These are phyloP conservation scores for Tuber brumale DNA, from an alignment of 495 filamentous ascomycete species.

Conservation along the genomic window DNA sequence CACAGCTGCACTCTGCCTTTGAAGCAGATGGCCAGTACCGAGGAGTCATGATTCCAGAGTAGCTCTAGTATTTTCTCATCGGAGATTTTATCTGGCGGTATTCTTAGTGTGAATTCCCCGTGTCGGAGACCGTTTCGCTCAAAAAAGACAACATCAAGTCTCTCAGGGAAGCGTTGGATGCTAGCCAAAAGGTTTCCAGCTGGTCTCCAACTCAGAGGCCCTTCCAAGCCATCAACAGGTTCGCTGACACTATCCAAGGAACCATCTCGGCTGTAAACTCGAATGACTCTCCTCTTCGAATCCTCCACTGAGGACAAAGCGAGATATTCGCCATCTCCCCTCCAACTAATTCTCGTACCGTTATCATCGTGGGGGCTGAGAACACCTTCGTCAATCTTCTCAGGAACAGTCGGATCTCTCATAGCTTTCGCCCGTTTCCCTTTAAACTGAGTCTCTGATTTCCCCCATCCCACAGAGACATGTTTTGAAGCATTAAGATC, in stretches of 20 bases:
- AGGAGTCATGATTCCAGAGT: constrained; percentile 86
- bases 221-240: constrained; percentile 82
- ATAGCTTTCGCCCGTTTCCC: constrained; percentile 85
- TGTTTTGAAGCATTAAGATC: constrained; percentile 86
- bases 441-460: constrained; percentile 95
- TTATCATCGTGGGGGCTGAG: constrained; percentile 65
- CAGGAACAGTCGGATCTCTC: constrained; percentile 87
- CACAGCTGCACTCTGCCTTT: constrained; percentile 78
- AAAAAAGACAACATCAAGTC: constrained; percentile 85
- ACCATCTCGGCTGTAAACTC: constrained; percentile 86
- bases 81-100: constrained; percentile 53
- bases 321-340: constrained; percentile 87
- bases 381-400: constrained; percentile 78
- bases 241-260: constrained; percentile 85
- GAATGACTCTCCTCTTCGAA: constrained; percentile 63
- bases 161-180: constrained; percentile 63
- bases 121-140: constrained; percentile 92
- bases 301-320: constrained; percentile 72
- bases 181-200: constrained; percentile 81
- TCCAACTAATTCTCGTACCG: constrained; percentile 72
- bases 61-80: constrained; percentile 57
- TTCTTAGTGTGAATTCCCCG: constrained; percentile 75
- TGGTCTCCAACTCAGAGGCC: constrained; percentile 83
- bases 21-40: constrained; percentile 74
- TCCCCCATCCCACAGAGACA: constrained; percentile 97